Evolutionary conservation across 2,329 filamentous ascomycete species (phyloP), one percentile per base, ranked within the genome.

Genomic region (Huntiella omanensis): DNA sequence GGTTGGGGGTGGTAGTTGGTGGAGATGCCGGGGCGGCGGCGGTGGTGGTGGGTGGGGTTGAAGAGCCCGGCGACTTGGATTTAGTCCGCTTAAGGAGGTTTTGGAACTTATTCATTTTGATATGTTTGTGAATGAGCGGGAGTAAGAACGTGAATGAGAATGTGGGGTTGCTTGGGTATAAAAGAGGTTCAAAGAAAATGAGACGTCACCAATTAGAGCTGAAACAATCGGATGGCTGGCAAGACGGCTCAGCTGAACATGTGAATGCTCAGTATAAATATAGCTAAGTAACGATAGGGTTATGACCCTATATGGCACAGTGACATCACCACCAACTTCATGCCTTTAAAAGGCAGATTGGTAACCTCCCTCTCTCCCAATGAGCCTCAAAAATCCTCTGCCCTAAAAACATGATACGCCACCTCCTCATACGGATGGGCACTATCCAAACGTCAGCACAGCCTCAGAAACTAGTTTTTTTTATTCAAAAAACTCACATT

Each of bases 51-150:
- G 38, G 46, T 10, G 10, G 22, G 11, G n/a, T 17, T 37, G 32
- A 34, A 13, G 17, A 28, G 6, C 22, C 22, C 22, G 22, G 22
- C 7, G 22, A 28, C 22, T 28, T 28, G 22, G 22, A 28, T 28
- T 28, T 28, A 28, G 22, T 28, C 22, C 22, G 22, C 5, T 77
- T 75, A 62, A 77, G 78, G 55, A 68, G 62, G 58, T 77, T 79
- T 57, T 72, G 77, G 62, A 69, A 71, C 33, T 66, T 62, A 53
- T 79, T 70, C 76, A 80, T 80, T 42, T 52, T 63, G 55, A 17
- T 12, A 13, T 6, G 33, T n/a, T 16, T 7, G 15, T 16, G 32
- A 38, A 39, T 12, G 15, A 7, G 6, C n/a, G 16, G 11, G 8
- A 16, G 16, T 15, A 16, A 42, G n/a, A 35, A 15, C 11, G 35